A percentile compares a stretch with the other conserved stretches of the same genome.
phyloP scores from a whole-genome alignment of 208 protist species.

The Dictyostelium gargantuum region DNA sequence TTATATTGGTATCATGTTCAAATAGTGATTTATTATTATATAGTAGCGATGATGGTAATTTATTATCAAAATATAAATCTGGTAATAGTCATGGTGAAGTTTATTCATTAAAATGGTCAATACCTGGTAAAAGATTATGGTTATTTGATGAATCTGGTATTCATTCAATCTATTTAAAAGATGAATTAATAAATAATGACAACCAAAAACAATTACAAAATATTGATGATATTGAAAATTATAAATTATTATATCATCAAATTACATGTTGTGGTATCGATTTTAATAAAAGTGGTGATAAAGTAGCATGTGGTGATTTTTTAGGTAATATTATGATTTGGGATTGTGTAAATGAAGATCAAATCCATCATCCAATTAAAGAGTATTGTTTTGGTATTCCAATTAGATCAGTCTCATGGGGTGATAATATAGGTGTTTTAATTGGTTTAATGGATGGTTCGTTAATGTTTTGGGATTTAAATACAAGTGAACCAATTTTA shows the following conservation, averaged over 20 bases:
- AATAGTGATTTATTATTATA: constrained; percentile 8
- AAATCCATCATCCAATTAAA: background rate
- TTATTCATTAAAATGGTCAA: constrained; percentile 45
- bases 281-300: background rate
- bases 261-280: constrained; percentile 50
- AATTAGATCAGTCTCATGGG: constrained; percentile 14
- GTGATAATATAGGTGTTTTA: background rate
- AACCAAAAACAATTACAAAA: background rate
- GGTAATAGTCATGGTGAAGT: constrained; percentile 12
- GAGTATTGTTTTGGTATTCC: constrained; percentile 13
- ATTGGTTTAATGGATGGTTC: constrained; percentile 11
- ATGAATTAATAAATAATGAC: no score
- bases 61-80: background rate
- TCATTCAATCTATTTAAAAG: constrained; percentile 24
- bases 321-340: constrained; percentile 40
- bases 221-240: background rate
- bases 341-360: background rate
- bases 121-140: constrained; percentile 4
- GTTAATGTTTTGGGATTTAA: background rate
- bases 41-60: background rate
- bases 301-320: constrained; percentile 53
- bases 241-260: constrained; percentile 5
- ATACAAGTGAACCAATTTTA: background rate
- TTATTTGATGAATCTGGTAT: constrained; percentile 53
- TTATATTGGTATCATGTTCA: background rate